A percentile compares a stretch with the other conserved stretches of the same genome.
These are phyloP conservation scores for Puccinia coronata DNA, from an alignment of 1,284 basidiomycete species.

Conservation along the genomic window DNA sequence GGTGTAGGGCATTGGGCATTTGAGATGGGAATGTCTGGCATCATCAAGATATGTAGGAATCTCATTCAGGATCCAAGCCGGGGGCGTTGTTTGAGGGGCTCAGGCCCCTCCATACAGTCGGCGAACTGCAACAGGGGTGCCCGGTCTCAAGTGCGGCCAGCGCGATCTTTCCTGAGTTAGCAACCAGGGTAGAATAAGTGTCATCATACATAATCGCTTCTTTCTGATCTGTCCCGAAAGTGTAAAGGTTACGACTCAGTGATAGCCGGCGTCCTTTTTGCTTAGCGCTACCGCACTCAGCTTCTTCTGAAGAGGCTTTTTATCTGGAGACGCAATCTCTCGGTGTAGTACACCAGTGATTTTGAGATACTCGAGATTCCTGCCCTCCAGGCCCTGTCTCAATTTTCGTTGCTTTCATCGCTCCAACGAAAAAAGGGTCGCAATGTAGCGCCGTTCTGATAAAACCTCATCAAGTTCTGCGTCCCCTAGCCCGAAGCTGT, in stretches of 20 bases:
- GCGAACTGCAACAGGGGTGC: too few relatives aligned
- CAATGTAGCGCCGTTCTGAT: constrained; percentile 1
- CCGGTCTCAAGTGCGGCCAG: neutral
- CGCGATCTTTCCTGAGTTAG: neutral
- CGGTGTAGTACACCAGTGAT: neutral
- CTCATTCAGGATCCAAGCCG: too few relatives aligned
- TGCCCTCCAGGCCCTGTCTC: neutral
- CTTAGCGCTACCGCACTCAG: neutral
- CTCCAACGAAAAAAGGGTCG: neutral
- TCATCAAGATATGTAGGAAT: too few relatives aligned
- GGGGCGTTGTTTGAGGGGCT: too few relatives aligned
- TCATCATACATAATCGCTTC: too few relatives aligned
- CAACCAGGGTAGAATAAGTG: constrained; percentile 9
- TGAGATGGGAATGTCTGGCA: too few relatives aligned
- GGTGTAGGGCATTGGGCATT: too few relatives aligned
- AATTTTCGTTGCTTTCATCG: neutral
- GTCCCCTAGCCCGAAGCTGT: neutral
- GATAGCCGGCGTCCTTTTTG: neutral
- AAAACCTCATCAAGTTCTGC: neutral
- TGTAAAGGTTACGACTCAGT: neutral
- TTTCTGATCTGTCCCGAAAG: constrained; percentile 10
- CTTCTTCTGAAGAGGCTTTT: neutral
- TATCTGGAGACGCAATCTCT: neutral
- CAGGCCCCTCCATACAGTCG: too few relatives aligned
- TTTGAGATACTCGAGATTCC: neutral